Evolutionary conservation across 148 eudicot species (phyloP).

Genomic region (Heliamphora exappendiculata): DNA sequence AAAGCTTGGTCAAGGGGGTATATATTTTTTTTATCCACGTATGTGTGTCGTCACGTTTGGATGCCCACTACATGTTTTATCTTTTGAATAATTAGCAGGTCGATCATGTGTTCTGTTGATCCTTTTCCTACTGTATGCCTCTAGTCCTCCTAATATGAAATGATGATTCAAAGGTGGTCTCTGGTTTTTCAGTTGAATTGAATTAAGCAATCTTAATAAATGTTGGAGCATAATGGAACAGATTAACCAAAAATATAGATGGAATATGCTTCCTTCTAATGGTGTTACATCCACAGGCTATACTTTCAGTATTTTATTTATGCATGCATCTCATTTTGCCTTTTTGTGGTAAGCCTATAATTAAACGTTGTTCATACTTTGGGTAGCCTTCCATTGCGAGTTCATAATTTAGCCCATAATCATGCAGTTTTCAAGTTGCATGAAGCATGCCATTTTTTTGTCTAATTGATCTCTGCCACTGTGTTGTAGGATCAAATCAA

Average conservation of each 20-base stretch:
- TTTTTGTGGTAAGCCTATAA: neutral
- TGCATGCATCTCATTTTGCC: neutral
- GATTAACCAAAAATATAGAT: neutral
- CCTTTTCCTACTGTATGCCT: neutral
- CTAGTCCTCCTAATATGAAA: neutral
- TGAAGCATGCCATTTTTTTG: slow-evolving; percentile 5
- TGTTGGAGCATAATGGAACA: neutral
- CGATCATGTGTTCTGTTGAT: neutral
- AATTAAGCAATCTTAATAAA: neutral
- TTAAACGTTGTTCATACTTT: neutral
- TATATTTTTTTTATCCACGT: neutral
- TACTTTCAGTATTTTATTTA: neutral
- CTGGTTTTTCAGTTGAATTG: neutral
- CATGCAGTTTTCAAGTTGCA: neutral
- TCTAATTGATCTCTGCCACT: slow-evolving; percentile 11
- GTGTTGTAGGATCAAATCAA: slow-evolving; percentile 80
- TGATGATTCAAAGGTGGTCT: neutral
- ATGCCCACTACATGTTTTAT: neutral
- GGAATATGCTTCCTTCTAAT: neutral
- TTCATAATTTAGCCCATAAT: neutral
- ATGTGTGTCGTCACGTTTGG: neutral
- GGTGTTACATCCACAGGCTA: too few species aligned
- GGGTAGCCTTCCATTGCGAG: neutral
- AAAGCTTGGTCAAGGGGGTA: neutral
- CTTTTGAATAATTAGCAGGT: neutral